phyloP scores from a whole-genome alignment of 1,284 basidiomycete genomes.

The Meira miltonrushii region DNA sequence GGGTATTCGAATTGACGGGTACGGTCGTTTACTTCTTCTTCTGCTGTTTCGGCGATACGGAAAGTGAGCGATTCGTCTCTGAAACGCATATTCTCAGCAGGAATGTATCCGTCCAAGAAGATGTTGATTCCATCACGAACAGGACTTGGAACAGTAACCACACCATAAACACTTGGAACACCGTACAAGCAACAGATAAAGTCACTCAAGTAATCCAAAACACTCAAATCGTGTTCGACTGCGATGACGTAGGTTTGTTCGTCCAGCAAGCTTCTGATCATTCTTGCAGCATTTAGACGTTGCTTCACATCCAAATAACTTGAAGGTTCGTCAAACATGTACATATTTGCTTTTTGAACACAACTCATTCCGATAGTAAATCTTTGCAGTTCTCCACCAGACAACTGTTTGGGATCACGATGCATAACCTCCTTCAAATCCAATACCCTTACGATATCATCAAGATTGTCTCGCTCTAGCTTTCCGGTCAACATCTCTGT shows the following conservation, averaged over 20 bases:
- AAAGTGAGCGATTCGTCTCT: conserved; percentile 50
- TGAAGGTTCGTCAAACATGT: conserved; percentile 53
- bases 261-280: conserved; percentile 49
- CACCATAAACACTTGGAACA: conserved; percentile 51
- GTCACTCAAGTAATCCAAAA: conserved; percentile 52
- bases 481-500: conserved; percentile 48
- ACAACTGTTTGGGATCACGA: conserved; percentile 47
- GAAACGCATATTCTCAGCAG: conserved; percentile 53
- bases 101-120: conserved; percentile 52
- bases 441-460: conserved; percentile 39
- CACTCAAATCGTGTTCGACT: conserved; percentile 51
- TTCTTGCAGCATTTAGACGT: conserved; percentile 50
- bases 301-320: conserved; percentile 53
- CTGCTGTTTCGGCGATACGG: conserved; percentile 52
- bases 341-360: conserved; percentile 51
- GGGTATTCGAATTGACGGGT: conserved; percentile 43
- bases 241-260: conserved; percentile 51
- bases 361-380: conserved; percentile 52
- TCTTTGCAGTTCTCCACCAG: conserved; percentile 52
- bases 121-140: conserved; percentile 53
- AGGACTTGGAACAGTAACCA: conserved; percentile 49
- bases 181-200: conserved; percentile 53
- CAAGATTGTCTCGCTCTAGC: conserved; percentile 48
- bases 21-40: conserved; percentile 43
- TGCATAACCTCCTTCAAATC: conserved; percentile 48